phyloP scores from a whole-genome alignment of 257 asterid genomes.

The Lithospermum erythrorhizon region DNA sequence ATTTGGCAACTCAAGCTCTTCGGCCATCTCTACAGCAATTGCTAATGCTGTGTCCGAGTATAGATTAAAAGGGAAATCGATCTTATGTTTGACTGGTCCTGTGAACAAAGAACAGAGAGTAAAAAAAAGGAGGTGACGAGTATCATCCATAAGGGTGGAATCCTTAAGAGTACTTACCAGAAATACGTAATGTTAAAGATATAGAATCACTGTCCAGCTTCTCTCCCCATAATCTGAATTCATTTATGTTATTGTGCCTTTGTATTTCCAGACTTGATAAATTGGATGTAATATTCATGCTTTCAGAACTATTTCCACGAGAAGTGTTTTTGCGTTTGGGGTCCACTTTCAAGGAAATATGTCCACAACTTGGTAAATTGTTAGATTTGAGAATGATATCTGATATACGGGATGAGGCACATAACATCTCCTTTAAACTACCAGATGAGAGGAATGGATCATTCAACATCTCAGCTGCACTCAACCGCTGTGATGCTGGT shows the following conservation, averaged over 20 bases:
- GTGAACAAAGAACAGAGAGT: background rate
- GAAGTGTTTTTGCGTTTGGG: background rate
- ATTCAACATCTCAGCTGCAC: constrained; percentile 34
- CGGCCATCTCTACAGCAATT: constrained; percentile 9
- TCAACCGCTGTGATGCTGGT: constrained; percentile 28
- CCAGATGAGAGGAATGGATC: constrained; percentile 30
- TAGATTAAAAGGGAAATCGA: constrained; percentile 11
- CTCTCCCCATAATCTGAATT: background rate
- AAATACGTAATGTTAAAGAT: background rate
- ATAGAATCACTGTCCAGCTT: background rate
- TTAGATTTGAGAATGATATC: background rate
- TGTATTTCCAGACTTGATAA: background rate
- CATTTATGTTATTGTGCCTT: background rate
- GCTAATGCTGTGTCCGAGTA: constrained; percentile 8
- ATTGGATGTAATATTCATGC: background rate
- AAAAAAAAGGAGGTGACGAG: background rate
- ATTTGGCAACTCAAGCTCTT: constrained; percentile 3
- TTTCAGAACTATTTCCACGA: background rate
- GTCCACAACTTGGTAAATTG: background rate
- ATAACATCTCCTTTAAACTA: background rate
- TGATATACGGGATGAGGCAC: background rate
- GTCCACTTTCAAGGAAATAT: background rate
- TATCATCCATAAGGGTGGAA: too few species aligned
- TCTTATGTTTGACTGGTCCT: background rate
- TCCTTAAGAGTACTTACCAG: background rate